A percentile compares a stretch with the other conserved stretches of the same genome.
phyloP scores from a whole-genome alignment of 345 rosid genomes.

The Microthlaspi erraticum region DNA sequence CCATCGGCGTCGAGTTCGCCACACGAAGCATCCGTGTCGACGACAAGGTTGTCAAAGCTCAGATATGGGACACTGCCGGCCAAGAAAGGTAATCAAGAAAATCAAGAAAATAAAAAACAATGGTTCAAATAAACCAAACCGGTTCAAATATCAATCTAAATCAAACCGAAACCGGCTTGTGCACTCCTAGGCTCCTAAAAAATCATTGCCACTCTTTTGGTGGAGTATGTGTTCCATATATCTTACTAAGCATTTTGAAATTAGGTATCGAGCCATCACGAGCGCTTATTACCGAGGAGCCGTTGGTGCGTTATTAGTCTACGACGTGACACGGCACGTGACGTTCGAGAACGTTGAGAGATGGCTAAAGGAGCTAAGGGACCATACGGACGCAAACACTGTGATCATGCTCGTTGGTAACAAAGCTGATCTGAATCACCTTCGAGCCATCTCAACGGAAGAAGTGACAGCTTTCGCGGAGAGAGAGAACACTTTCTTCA shows the following conservation, averaged over 20 bases:
- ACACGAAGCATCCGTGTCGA: conserved; percentile 74
- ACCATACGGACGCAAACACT: conserved; percentile 79
- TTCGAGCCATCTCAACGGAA: conserved; percentile 68
- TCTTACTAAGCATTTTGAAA: conserved; percentile 7
- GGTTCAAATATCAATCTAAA: not conserved
- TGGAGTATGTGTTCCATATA: not conserved
- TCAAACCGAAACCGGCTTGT: not conserved
- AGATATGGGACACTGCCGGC: conserved; percentile 96
- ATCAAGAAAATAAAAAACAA: no score
- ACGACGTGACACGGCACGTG: conserved; percentile 78
- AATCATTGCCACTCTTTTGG: not conserved
- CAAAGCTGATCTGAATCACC: conserved; percentile 80
- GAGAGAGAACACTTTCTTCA: conserved; percentile 68
- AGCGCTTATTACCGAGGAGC: conserved; percentile 92
- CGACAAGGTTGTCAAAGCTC: conserved; percentile 84
- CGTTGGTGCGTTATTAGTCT: conserved; percentile 80
- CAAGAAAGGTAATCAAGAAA: conserved; percentile 65
- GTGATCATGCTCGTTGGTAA: conserved; percentile 89
- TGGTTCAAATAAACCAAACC: conserved; percentile 3
- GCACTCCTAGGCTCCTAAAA: not conserved
- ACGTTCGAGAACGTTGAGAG: conserved; percentile 84
- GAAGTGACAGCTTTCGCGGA: conserved; percentile 70
- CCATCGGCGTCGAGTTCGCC: conserved; percentile 89
- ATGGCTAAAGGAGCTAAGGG: conserved; percentile 84
- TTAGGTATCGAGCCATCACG: conserved; percentile 74